These are phyloP conservation scores for Blastobotrys capitulatus DNA, from an alignment of 1,139 yeast species.

Conservation along the genomic window DNA sequence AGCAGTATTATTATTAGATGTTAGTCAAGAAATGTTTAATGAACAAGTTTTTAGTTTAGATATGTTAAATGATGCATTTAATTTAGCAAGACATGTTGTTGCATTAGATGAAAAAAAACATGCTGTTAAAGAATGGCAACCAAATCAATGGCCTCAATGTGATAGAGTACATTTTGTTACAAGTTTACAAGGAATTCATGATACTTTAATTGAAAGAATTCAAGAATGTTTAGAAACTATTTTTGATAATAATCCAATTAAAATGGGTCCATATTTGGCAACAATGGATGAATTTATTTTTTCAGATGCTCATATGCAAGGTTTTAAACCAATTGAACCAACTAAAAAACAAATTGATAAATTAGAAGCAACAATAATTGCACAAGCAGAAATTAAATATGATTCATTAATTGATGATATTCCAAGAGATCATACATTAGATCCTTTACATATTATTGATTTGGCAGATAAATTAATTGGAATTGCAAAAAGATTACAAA, in stretches of 20 bases:
- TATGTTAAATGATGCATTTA: constrained; percentile 34
- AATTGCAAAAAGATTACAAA: constrained; percentile 50
- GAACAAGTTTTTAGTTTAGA: constrained; percentile 78
- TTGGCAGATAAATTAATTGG: constrained; percentile 52
- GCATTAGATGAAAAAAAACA: constrained; percentile 27
- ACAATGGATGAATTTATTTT: constrained; percentile 51
- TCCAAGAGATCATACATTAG: constrained; percentile 61
- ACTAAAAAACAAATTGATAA: constrained; percentile 49
- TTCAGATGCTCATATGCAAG: constrained; percentile 42
- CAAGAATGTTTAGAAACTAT: constrained; percentile 43
- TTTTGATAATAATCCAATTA: constrained; percentile 52
- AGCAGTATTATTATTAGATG: constrained; percentile 49
- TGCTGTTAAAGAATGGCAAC: constrained; percentile 33
- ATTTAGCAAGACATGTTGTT: constrained; percentile 40
- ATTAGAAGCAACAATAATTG: constrained; percentile 44
- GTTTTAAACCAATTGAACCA: constrained; percentile 38
- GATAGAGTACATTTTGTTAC: constrained; percentile 52
- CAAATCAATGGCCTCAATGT: constrained; percentile 43
- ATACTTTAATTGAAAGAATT: constrained; percentile 44
- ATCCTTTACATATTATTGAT: constrained; percentile 52
- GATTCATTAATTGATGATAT: constrained; percentile 50
- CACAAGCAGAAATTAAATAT: constrained; percentile 55
- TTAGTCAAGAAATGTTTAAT: constrained; percentile 35
- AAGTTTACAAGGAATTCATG: constrained; percentile 45
- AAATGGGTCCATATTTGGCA: constrained; percentile 50